phyloP scores from a whole-genome alignment of 208 protist species.

The Phytomonas serpens region DNA sequence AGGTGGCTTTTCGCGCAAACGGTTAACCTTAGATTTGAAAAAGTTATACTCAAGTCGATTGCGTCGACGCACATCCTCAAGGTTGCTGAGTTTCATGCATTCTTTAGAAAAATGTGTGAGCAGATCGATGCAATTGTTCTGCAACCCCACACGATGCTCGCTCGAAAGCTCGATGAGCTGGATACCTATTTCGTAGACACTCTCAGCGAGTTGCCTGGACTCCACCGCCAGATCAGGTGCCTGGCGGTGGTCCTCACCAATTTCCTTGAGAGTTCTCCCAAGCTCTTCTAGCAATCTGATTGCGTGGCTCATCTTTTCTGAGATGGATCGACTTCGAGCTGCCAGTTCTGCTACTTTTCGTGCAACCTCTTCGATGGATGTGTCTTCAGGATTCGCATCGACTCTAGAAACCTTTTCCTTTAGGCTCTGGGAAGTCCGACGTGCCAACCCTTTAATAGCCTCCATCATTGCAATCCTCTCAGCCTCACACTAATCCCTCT shows the following conservation, averaged over 20 bases:
- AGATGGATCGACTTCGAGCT: constrained; percentile 31
- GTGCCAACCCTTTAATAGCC: constrained; percentile 57
- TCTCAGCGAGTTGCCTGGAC: constrained; percentile 37
- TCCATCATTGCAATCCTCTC: constrained; percentile 27
- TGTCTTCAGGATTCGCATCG: constrained; percentile 32
- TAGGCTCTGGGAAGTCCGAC: constrained; percentile 72
- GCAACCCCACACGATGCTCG: constrained; percentile 51
- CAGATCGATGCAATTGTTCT: constrained; percentile 49
- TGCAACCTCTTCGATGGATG: constrained; percentile 25
- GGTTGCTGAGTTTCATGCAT: constrained; percentile 33
- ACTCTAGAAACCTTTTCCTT: constrained; percentile 42
- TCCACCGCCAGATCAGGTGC: constrained; percentile 50
- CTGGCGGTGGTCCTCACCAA: constrained; percentile 59
- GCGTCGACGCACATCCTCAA: constrained; percentile 43
- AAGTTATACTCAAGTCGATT: constrained; percentile 75
- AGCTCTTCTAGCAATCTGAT: constrained; percentile 68
- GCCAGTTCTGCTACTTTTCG: constrained; percentile 42
- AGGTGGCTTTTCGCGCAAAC: constrained; percentile 27
- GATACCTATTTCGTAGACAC: constrained; percentile 39
- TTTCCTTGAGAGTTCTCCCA: constrained; percentile 44
- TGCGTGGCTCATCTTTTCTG: constrained; percentile 41
- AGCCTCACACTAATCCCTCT: not conserved
- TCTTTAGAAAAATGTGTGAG: constrained; percentile 40
- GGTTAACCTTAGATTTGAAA: constrained; percentile 62
- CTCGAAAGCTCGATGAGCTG: constrained; percentile 38